These are phyloP conservation scores for Tuber brumale DNA, from an alignment of 495 filamentous ascomycete species.

Conservation along the genomic window DNA sequence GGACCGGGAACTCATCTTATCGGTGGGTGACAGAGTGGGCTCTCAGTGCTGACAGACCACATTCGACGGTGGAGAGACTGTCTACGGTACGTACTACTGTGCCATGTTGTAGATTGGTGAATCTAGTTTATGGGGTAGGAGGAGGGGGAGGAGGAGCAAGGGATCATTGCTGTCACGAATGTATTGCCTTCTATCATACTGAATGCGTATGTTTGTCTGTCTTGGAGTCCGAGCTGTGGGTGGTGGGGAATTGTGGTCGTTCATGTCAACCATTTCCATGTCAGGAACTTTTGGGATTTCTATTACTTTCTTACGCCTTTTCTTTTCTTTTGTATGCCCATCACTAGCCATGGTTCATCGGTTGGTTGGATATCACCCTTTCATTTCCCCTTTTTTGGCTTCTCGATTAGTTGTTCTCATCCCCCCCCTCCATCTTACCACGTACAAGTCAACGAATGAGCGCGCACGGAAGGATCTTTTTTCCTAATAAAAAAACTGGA, in stretches of 20 bases:
- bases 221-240: constrained; percentile 18
- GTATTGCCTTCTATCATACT: background rate
- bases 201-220: constrained; percentile 28
- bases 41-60: background rate
- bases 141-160: constrained; percentile 11
- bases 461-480: background rate
- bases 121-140: constrained; percentile 16
- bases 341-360: background rate
- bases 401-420: background rate
- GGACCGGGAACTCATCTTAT: background rate
- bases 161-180: constrained; percentile 16
- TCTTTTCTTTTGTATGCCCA: constrained; percentile 16
- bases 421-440: background rate
- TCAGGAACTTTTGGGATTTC: constrained; percentile 40
- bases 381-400: background rate
- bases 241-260: constrained; percentile 33
- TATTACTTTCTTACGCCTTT: constrained; percentile 33
- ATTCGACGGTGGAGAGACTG: background rate
- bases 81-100: constrained; percentile 17
- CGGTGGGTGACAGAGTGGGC: background rate
- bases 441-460: background rate
- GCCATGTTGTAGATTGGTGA: constrained; percentile 7
- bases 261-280: constrained; percentile 36
- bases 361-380: background rate
- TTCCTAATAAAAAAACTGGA: background rate